phyloP scores from a whole-genome alignment of 129 eudicot genomes.

The Tagetes erecta region DNA sequence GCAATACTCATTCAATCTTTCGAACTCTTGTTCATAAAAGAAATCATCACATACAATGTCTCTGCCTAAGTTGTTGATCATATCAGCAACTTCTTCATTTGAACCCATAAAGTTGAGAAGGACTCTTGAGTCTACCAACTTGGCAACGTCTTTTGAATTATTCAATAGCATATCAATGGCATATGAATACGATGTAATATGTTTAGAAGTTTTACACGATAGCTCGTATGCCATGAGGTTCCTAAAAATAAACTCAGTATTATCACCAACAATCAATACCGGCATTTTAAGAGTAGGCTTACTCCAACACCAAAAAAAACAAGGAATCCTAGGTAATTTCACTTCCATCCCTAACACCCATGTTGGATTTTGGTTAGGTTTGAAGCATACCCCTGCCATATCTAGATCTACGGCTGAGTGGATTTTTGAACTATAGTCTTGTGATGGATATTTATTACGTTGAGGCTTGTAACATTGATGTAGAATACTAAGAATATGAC shows the following conservation, averaged over 20 bases:
- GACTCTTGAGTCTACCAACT: background rate
- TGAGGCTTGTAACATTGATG: no score
- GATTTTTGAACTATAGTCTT: no score
- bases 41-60: background rate
- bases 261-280: no score
- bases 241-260: no score
- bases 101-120: background rate
- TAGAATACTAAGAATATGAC: constrained; percentile 8
- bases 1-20: background rate
- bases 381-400: no score
- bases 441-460: no score
- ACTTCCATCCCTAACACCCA: no score
- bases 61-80: constrained; percentile 14
- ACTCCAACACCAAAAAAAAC: no score
- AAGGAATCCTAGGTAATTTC: no score
- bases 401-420: no score
- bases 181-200: constrained; percentile 19
- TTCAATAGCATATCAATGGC: constrained; percentile 13
- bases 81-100: background rate
- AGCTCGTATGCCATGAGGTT: constrained; percentile 13
- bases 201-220: background rate
- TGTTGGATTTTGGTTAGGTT: no score
- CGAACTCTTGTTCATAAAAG: background rate
- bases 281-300: no score
- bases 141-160: background rate